Conservation (phyloP, 345 rosid species). For the Excoecaria agallocha region DNA sequence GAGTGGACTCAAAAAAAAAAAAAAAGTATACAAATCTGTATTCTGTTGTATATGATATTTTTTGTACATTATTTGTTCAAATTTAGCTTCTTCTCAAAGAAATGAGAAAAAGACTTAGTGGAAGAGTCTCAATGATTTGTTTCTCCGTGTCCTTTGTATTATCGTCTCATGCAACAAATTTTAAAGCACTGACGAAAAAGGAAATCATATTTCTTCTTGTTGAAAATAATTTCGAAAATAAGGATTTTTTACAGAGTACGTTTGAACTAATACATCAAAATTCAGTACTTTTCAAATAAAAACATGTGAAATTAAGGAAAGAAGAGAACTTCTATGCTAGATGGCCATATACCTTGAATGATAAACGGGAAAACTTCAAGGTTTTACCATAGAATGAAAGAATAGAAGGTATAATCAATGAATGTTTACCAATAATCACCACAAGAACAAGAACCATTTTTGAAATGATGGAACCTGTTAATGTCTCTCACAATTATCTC, state of each 20-base stretch:
- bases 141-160: background rate
- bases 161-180: background rate
- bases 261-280: background rate
- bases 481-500: slow-evolving; percentile 61
- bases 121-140: background rate
- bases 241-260: too few relatives aligned
- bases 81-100: background rate
- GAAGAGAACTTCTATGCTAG: background rate
- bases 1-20: slow-evolving; percentile 14
- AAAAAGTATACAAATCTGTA: slow-evolving; percentile 8
- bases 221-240: too few relatives aligned
- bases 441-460: slow-evolving; percentile 62
- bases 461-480: slow-evolving; percentile 63
- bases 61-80: slow-evolving; percentile 13
- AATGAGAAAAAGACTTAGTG: background rate
- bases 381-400: background rate
- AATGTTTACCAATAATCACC: slow-evolving; percentile 55
- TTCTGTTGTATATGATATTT: slow-evolving; percentile 24
- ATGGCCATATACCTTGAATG: background rate
- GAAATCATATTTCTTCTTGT: background rate
- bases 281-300: background rate
- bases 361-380: background rate
- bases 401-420: background rate
- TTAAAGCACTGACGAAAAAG: background rate
- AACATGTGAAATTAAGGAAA: background rate